Conservation (phyloP, 2,329 filamentous ascomycete genomes). For the Colletotrichum liaoningense region DNA sequence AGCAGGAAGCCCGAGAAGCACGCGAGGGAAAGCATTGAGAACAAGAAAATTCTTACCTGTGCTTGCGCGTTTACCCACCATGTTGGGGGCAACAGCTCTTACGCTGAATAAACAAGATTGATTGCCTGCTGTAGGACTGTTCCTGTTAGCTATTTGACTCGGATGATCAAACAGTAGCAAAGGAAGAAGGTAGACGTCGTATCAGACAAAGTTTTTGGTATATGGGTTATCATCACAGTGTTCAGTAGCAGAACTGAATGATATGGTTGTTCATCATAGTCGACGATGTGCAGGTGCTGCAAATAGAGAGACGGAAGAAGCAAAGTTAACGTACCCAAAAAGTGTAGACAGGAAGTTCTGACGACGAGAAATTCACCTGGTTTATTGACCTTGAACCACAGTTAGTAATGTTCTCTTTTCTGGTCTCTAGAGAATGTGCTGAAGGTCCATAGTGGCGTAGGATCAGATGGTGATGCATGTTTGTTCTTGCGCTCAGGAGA, state of each 20-base stretch:
- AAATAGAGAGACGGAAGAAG: not conserved
- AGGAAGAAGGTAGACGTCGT: conserved; percentile 17
- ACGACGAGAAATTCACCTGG: not conserved
- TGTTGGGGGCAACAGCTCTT: not conserved
- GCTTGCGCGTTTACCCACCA: too few relatives aligned
- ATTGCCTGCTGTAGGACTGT: not conserved
- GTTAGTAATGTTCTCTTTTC: not conserved
- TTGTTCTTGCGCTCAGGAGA: conserved; percentile 70
- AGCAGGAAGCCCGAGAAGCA: not conserved
- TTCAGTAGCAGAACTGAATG: conserved; percentile 84
- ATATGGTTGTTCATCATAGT: conserved; percentile 73
- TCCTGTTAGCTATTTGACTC: not conserved
- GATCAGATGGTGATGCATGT: conserved; percentile 85
- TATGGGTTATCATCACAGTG: conserved; percentile 72
- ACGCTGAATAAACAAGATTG: not conserved
- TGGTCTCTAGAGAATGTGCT: not conserved
- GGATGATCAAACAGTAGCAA: not conserved
- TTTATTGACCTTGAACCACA: not conserved
- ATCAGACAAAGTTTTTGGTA: conserved; percentile 75
- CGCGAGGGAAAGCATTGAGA: conserved; percentile 21
- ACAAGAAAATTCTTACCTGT: not conserved
- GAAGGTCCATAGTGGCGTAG: not conserved
- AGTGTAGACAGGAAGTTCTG: not conserved
- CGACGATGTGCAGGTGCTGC: conserved; percentile 36
- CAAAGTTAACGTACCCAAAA: not conserved